These are phyloP conservation scores for Phaeolepiota aurea DNA, from an alignment of 768 basidiomycete genomes.

Conservation along the genomic window DNA sequence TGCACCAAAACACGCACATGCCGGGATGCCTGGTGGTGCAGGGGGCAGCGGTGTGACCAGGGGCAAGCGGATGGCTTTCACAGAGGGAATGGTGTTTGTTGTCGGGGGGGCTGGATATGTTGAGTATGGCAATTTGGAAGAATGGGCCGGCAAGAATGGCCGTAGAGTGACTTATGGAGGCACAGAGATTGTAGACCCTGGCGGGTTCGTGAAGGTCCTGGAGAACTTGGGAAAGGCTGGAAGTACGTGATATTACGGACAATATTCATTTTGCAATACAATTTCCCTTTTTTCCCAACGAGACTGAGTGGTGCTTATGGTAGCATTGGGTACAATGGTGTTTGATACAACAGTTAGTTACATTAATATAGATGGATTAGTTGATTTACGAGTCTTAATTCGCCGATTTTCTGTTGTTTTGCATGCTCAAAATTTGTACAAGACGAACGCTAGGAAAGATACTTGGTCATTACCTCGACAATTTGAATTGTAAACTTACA, in stretches of 20 bases:
- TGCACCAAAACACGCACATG: slow-evolving; percentile 50
- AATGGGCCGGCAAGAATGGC: slow-evolving; percentile 81
- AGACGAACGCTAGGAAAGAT: slow-evolving; percentile 53
- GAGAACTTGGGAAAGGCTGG: slow-evolving; percentile 47
- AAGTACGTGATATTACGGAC: slow-evolving; percentile 2
- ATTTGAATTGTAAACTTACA: slow-evolving; percentile 35
- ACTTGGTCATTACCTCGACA: slow-evolving; percentile 1
- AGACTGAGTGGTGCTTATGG: background rate
- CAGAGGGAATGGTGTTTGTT: slow-evolving; percentile 85
- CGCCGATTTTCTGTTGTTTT: slow-evolving; percentile 28
- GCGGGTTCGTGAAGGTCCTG: slow-evolving; percentile 70
- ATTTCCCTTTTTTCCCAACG: background rate
- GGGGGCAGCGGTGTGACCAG: slow-evolving; percentile 33
- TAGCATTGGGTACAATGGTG: slow-evolving; percentile 6
- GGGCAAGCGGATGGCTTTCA: slow-evolving; percentile 64
- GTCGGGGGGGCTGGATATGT: slow-evolving; percentile 97
- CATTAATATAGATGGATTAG: too few relatives aligned
- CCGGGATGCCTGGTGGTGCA: slow-evolving; percentile 45
- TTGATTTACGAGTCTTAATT: background rate
- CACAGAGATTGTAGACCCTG: slow-evolving; percentile 90
- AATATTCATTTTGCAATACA: slow-evolving; percentile 1
- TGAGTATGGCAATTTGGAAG: slow-evolving; percentile 93
- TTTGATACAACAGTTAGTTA: slow-evolving; percentile 2
- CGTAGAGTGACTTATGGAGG: slow-evolving; percentile 91
- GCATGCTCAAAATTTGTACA: slow-evolving; percentile 72